Conservation (phyloP, 768 basidiomycete species). For the Termitomyces sp. region DNA sequence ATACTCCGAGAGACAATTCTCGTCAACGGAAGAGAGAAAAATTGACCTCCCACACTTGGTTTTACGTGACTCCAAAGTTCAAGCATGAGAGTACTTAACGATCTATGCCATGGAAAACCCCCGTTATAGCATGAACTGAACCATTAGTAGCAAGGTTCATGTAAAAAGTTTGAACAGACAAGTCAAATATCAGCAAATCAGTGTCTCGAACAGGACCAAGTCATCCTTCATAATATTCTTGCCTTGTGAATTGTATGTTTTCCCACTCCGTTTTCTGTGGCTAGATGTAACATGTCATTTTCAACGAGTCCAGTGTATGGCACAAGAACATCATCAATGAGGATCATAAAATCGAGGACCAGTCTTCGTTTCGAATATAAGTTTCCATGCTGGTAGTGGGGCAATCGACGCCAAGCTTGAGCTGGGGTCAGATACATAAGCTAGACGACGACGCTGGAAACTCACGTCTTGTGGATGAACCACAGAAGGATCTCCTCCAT, state of each 20-base stretch:
- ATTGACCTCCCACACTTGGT: neutral
- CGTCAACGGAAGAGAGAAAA: neutral
- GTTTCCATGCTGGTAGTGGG: constrained; percentile 6
- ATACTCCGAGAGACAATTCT: too few species aligned
- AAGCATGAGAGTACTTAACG: neutral
- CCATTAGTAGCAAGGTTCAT: neutral
- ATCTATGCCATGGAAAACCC: neutral
- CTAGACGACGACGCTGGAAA: neutral
- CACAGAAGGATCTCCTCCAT: constrained; percentile 5
- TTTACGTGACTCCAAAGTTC: neutral
- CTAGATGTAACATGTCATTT: neutral
- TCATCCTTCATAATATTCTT: neutral
- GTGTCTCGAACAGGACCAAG: neutral
- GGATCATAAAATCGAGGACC: neutral
- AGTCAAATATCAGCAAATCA: neutral
- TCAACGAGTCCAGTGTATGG: neutral
- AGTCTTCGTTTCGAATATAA: constrained; percentile 6
- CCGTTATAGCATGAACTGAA: neutral
- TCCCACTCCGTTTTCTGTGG: too few species aligned
- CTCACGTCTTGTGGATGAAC: constrained; percentile 7
- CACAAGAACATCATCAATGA: neutral
- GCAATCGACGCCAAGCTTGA: constrained; percentile 3
- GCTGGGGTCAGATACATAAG: neutral
- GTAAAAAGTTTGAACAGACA: neutral
- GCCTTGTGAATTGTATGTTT: neutral